Conservation (phyloP, 2,329 filamentous ascomycete species). For the Talaromyces sp. region DNA sequence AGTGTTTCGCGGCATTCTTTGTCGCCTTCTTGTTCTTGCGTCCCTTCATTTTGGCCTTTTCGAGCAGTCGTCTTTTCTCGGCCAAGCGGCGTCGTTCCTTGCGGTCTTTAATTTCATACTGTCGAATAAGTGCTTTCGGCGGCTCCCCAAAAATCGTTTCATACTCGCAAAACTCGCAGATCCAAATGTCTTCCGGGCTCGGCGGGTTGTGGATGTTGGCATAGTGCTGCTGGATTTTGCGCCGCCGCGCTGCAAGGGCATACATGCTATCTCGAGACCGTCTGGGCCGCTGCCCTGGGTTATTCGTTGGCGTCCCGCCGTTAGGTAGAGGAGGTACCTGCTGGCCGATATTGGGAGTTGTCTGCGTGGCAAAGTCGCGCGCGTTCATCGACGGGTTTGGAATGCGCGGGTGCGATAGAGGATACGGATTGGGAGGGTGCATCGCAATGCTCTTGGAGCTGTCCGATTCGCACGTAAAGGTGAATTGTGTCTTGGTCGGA, state of each 20-base stretch:
- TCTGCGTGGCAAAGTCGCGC: conserved; percentile 48
- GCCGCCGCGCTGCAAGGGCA: conserved; percentile 66
- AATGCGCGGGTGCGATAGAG: conserved; percentile 31
- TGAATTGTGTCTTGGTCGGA: conserved; percentile 81
- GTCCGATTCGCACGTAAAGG: conserved; percentile 91
- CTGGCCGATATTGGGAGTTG: conserved; percentile 46
- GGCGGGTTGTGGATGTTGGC: conserved; percentile 72
- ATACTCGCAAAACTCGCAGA: conserved; percentile 98
- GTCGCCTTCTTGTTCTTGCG: conserved; percentile 79
- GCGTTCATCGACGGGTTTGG: conserved; percentile 15
- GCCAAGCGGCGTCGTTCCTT: conserved; percentile 75
- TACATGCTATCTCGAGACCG: conserved; percentile 67
- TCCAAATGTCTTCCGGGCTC: conserved; percentile 71
- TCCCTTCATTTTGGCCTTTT: conserved; percentile 91
- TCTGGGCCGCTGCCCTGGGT: conserved; percentile 56
- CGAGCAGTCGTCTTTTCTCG: conserved; percentile 77
- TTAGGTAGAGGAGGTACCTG: conserved; percentile 23
- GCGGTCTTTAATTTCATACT: conserved; percentile 92
- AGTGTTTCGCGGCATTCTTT: conserved; percentile 57
- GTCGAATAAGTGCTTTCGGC: conserved; percentile 75
- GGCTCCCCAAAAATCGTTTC: conserved; percentile 89
- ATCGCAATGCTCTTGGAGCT: conserved; percentile 73
- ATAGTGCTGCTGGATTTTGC: conserved; percentile 70
- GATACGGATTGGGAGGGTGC: conserved; percentile 54
- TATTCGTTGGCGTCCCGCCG: conserved; percentile 37